These are phyloP conservation scores for Beta lomatogona DNA, from an alignment of 179 eudicot genomes.

Conservation along the genomic window DNA sequence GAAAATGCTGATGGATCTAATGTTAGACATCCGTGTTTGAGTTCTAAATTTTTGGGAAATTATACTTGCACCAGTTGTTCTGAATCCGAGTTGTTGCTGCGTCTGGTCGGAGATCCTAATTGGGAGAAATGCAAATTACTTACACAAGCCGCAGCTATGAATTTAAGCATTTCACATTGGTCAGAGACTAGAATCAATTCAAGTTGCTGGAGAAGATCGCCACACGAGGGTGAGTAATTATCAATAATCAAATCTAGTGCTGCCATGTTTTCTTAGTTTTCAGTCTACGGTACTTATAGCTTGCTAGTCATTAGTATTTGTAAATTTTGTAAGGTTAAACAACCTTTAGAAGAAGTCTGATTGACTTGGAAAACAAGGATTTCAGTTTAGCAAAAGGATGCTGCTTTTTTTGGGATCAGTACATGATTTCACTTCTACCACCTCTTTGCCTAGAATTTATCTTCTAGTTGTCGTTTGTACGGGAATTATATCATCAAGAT, in stretches of 20 bases:
- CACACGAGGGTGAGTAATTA: conserved; percentile 44
- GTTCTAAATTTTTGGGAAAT: conserved; percentile 47
- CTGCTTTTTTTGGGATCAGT: too few relatives aligned
- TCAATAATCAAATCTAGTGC: too few relatives aligned
- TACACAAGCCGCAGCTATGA: conserved; percentile 60
- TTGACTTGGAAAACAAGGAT: neutral
- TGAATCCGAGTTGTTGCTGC: conserved; percentile 20
- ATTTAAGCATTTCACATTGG: conserved; percentile 58
- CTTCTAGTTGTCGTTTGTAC: neutral
- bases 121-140: conserved; percentile 67
- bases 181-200: conserved; percentile 34
- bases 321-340: too few relatives aligned
- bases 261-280: too few relatives aligned
- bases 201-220: conserved; percentile 41
- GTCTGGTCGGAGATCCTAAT: conserved; percentile 61
- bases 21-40: conserved; percentile 76
- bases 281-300: too few relatives aligned
- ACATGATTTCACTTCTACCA: neutral
- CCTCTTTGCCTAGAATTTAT: neutral
- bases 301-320: too few relatives aligned
- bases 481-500: too few relatives aligned
- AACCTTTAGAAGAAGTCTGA: neutral
- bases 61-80: conserved; percentile 65
- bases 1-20: conserved; percentile 42
- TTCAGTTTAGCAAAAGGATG: too few relatives aligned